These are phyloP conservation scores for Trichoderma gracile DNA, from an alignment of 2,329 filamentous ascomycete species.

Conservation along the genomic window DNA sequence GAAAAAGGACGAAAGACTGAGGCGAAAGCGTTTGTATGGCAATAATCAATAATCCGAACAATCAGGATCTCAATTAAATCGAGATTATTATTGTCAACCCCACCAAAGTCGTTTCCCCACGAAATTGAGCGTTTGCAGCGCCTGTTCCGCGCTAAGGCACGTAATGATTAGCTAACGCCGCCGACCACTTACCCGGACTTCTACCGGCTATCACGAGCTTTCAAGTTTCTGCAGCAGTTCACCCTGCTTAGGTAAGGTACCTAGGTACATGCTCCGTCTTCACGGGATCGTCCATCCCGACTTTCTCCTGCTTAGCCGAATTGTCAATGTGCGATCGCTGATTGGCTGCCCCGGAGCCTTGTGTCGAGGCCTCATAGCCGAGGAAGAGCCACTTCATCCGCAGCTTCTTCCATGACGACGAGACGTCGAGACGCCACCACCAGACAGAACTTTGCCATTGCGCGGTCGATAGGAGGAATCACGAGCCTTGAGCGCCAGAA, in stretches of 20 bases:
- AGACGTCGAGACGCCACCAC: conserved; percentile 31
- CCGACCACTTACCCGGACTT: no score
- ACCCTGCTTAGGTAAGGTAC: background rate
- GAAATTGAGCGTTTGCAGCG: background rate
- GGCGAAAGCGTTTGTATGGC: background rate
- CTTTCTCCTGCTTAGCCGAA: conserved; percentile 36
- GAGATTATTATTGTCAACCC: conserved; percentile 1
- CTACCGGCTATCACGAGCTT: background rate
- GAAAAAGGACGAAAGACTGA: background rate
- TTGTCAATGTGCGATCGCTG: conserved; percentile 35
- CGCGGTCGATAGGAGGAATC: conserved; percentile 7
- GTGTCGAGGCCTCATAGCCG: conserved; percentile 34
- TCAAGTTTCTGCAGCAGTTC: background rate
- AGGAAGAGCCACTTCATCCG: conserved; percentile 36
- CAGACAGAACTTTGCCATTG: conserved; percentile 32
- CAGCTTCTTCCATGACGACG: conserved; percentile 27
- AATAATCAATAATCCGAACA: no score
- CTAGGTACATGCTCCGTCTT: background rate
- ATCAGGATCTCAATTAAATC: background rate
- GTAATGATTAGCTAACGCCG: conserved; percentile 20
- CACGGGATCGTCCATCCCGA: conserved; percentile 30
- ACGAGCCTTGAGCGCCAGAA: background rate
- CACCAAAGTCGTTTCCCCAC: conserved; percentile 10
- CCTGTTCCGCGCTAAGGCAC: background rate
- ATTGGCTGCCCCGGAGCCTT: conserved; percentile 32